Percentiles rank a stretch among this genome's conserved stretches.
phyloP scores from a whole-genome alignment of 441 rosid species.

The Euphorbia corollata region DNA sequence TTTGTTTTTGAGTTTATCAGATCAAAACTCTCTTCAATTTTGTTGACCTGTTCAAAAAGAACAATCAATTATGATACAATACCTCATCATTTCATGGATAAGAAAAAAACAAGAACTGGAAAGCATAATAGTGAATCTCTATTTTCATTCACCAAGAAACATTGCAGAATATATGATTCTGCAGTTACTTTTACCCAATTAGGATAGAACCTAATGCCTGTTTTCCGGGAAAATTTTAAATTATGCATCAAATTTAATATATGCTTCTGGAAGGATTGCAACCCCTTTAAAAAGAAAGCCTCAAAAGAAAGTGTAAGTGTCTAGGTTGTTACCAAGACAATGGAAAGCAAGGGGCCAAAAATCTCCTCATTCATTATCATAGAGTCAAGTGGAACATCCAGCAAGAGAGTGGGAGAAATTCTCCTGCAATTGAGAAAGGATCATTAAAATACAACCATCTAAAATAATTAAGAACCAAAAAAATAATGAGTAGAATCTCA shows the following conservation, averaged over 20 bases:
- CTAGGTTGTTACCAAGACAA: slow-evolving; percentile 38
- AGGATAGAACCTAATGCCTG: background rate
- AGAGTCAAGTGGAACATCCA: slow-evolving; percentile 56
- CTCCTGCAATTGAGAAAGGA: slow-evolving; percentile 34
- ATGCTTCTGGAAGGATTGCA: background rate
- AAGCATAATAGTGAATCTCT: background rate
- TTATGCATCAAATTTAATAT: background rate
- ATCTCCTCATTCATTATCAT: slow-evolving; percentile 68
- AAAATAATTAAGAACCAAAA: slow-evolving; percentile 5
- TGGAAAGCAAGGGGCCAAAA: slow-evolving; percentile 79
- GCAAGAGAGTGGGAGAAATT: slow-evolving; percentile 64
- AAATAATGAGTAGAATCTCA: slow-evolving; percentile 14
- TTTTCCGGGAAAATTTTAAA: background rate
- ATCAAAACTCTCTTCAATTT: slow-evolving; percentile 30
- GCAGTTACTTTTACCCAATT: background rate
- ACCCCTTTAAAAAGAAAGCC: background rate
- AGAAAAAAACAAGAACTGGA: background rate
- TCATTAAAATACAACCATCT: background rate
- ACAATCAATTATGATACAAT: background rate
- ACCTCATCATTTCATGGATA: background rate
- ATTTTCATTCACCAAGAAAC: background rate
- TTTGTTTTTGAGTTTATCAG: slow-evolving; percentile 40
- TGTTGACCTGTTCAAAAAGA: slow-evolving; percentile 23
- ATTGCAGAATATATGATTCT: slow-evolving; percentile 5
- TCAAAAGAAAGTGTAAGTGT: background rate